Conservation (phyloP, 1,284 basidiomycete genomes). For the Ustilago vetiveriae region DNA sequence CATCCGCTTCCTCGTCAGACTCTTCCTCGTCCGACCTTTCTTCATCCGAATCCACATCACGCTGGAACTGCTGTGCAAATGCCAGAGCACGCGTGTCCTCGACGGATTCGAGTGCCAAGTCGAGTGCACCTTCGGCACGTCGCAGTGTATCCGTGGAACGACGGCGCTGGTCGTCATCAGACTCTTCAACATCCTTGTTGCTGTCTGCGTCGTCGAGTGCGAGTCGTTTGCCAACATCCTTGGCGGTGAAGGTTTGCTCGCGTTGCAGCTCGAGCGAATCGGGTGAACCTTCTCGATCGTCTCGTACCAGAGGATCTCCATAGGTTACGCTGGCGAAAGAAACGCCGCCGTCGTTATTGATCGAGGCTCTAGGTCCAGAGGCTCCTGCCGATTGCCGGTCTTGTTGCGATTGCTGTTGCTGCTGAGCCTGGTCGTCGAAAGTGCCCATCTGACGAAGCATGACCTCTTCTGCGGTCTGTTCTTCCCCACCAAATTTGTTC, state of each 20-base stretch:
- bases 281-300: constrained; percentile 32
- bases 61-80: constrained; percentile 46
- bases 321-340: constrained; percentile 32
- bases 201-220: constrained; percentile 1
- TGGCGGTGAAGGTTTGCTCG: constrained; percentile 45
- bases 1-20: constrained; percentile 37
- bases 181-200: constrained; percentile 26
- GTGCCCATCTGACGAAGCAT: constrained; percentile 21
- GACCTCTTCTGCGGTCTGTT: constrained; percentile 8
- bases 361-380: too few relatives aligned
- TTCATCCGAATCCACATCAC: constrained; percentile 36
- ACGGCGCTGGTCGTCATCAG: constrained; percentile 37
- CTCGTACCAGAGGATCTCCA: constrained; percentile 27
- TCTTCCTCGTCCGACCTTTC: constrained; percentile 33
- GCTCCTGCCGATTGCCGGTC: too few relatives aligned
- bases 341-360: constrained; percentile 21
- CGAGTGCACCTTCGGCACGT: constrained; percentile 28
- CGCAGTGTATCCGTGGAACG: constrained; percentile 52
- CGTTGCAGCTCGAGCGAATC: constrained; percentile 42
- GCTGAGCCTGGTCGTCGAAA: constrained; percentile 4
- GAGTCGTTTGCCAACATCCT: constrained; percentile 28
- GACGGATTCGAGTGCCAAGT: constrained; percentile 38
- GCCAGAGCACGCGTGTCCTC: constrained; percentile 43
- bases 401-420: constrained; percentile 9
- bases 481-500: constrained; percentile 1